Percentiles rank a stretch among this genome's conserved stretches.
Evolutionary conservation across 2,329 filamentous ascomycete genomes (phyloP).

Genomic region (Pestalotiopsis sp.): DNA sequence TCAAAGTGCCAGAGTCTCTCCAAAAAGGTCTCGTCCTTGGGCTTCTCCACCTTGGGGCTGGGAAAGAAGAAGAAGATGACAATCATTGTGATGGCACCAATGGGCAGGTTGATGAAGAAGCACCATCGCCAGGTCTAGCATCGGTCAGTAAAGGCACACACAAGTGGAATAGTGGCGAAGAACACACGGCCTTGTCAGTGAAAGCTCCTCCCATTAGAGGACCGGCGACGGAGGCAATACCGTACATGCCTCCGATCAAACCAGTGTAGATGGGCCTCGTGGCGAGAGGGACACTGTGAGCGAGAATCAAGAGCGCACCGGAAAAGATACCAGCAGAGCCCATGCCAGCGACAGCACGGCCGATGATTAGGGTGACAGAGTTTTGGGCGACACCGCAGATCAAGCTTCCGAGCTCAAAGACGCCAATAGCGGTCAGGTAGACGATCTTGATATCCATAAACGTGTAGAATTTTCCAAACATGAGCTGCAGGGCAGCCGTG

Average conservation of each 20-base stretch:
- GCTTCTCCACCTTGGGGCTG: slow-evolving; percentile 15
- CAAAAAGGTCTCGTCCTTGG: slow-evolving; percentile 16
- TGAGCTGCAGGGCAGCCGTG: slow-evolving; percentile 37
- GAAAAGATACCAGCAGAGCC: slow-evolving; percentile 45
- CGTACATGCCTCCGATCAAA: slow-evolving; percentile 36
- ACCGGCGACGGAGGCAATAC: slow-evolving; percentile 39
- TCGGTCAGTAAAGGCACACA: background rate
- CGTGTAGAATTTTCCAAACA: slow-evolving; percentile 42
- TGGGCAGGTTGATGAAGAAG: slow-evolving; percentile 35
- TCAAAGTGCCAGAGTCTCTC: slow-evolving; percentile 29
- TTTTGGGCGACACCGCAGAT: slow-evolving; percentile 35
- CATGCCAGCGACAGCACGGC: slow-evolving; percentile 30
- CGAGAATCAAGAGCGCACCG: slow-evolving; percentile 39
- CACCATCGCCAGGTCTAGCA: slow-evolving; percentile 33
- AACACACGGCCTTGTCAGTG: slow-evolving; percentile 32
- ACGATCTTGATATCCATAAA: slow-evolving; percentile 41
- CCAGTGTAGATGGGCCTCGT: slow-evolving; percentile 27
- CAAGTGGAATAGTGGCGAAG: background rate
- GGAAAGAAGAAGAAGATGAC: slow-evolving; percentile 29
- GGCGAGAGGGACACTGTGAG: slow-evolving; percentile 27
- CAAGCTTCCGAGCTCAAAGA: slow-evolving; percentile 43
- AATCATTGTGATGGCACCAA: slow-evolving; percentile 29
- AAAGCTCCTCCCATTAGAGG: slow-evolving; percentile 34
- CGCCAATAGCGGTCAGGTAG: slow-evolving; percentile 35
- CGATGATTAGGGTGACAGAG: slow-evolving; percentile 30